These are phyloP conservation scores for Colletotrichum plurivorum DNA, from an alignment of 2,329 filamentous ascomycete genomes.

Conservation along the genomic window DNA sequence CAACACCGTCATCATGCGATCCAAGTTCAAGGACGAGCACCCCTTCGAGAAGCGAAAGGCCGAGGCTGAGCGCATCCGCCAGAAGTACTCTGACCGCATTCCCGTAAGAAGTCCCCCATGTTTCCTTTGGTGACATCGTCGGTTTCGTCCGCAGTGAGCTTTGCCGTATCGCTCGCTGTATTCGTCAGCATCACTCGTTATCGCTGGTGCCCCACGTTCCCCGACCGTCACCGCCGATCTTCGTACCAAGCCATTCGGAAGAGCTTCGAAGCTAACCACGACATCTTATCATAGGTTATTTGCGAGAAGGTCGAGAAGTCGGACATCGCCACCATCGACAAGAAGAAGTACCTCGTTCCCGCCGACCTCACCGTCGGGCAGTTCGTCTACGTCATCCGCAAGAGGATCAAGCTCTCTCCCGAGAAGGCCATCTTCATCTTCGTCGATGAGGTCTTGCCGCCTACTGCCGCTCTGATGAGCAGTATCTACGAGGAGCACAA, in stretches of 20 bases:
- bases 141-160: not conserved
- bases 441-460: constrained; percentile 97
- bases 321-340: constrained; percentile 99
- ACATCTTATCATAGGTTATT: constrained; percentile 78
- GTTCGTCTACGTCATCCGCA: constrained; percentile 99
- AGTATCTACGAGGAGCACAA: constrained; percentile 99
- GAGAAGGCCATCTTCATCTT: constrained; percentile 99
- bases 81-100: constrained; percentile 99
- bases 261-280: constrained; percentile 42
- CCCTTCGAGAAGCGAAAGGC: constrained; percentile 99
- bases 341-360: constrained; percentile 99
- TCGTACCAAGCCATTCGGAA: constrained; percentile 1
- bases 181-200: constrained; percentile 34
- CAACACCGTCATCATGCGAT: constrained; percentile 81
- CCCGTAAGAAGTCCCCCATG: constrained; percentile 76
- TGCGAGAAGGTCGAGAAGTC: constrained; percentile 99
- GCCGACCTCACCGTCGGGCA: constrained; percentile 98
- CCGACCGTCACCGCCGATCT: constrained; percentile 38
- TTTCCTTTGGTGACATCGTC: constrained; percentile 5
- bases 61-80: constrained; percentile 98
- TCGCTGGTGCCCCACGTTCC: constrained; percentile 33
- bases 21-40: constrained; percentile 99
- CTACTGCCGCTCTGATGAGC: constrained; percentile 98
- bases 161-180: not conserved
- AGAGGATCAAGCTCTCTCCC: constrained; percentile 99